phyloP scores from a whole-genome alignment of 2,329 filamentous ascomycete species.

The Pyricularia sp. region DNA sequence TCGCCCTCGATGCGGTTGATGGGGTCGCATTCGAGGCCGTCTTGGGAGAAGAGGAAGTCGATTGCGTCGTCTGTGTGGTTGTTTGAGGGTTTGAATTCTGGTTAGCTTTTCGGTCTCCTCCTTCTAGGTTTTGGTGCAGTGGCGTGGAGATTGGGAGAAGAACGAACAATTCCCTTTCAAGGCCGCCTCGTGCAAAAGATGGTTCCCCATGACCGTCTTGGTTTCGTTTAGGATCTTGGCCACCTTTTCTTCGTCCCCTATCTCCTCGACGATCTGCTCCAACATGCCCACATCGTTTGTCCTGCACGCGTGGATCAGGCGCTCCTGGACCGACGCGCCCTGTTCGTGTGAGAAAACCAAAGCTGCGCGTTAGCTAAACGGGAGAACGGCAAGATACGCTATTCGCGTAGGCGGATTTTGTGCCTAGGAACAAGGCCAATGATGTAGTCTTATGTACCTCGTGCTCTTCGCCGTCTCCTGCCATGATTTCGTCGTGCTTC shows the following conservation, averaged over 20 bases:
- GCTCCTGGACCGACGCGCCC: conserved; percentile 79
- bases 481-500: conserved; percentile 11
- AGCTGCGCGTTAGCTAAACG: neutral
- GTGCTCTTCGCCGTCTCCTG: conserved; percentile 20
- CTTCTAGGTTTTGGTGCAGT: neutral
- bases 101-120: neutral
- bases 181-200: conserved; percentile 84
- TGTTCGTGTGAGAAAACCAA: conserved; percentile 23
- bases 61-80: conserved; percentile 67
- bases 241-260: conserved; percentile 50
- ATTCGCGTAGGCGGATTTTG: neutral
- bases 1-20: conserved; percentile 61
- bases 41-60: conserved; percentile 74
- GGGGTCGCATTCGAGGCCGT: conserved; percentile 78
- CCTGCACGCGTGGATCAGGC: conserved; percentile 85
- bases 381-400: neutral
- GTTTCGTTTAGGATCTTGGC: conserved; percentile 77
- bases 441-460: conserved; percentile 16
- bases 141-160: no score
- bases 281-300: conserved; percentile 87
- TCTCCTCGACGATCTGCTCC: conserved; percentile 57
- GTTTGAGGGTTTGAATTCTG: neutral
- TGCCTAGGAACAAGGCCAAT: neutral
- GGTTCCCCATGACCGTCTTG: conserved; percentile 76
- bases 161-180: conserved; percentile 72